Percentiles rank a stretch among this genome's conserved stretches.
phyloP scores from a whole-genome alignment of 495 filamentous ascomycete genomes.

The Echria macrotheca region DNA sequence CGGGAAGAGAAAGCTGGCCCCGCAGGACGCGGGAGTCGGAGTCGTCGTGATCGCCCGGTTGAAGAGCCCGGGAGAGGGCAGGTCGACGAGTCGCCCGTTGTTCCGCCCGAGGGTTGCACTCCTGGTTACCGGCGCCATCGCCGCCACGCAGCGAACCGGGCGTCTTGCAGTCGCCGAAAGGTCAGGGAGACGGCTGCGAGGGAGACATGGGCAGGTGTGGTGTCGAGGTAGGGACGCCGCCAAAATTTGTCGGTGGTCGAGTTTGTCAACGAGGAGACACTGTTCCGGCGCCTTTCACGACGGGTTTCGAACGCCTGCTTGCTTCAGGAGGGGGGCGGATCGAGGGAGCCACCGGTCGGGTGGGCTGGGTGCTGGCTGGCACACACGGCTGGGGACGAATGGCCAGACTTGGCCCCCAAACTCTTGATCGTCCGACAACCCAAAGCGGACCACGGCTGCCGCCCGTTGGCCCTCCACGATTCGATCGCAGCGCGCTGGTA shows the following conservation, averaged over 20 bases:
- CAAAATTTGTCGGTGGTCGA: too few relatives aligned
- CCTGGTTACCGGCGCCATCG: conserved; percentile 5
- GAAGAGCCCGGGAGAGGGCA: not conserved
- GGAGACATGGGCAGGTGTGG: not conserved
- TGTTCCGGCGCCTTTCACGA: too few relatives aligned
- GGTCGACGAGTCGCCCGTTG: not conserved
- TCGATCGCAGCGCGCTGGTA: not conserved
- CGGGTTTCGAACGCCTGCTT: too few relatives aligned
- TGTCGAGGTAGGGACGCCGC: too few relatives aligned
- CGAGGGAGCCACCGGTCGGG: too few relatives aligned
- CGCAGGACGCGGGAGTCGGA: conserved; percentile 9
- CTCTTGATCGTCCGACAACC: not conserved
- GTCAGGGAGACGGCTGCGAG: conserved; percentile 2
- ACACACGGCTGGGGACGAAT: not conserved
- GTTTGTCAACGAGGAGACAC: too few relatives aligned
- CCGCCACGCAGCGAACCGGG: conserved; percentile 6
- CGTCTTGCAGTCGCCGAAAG: not conserved
- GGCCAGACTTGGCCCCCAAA: not conserved
- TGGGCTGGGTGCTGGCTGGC: too few relatives aligned
- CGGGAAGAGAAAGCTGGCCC: conserved; percentile 16
- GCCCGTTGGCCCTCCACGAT: not conserved
- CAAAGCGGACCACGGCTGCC: not conserved
- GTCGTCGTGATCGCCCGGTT: not conserved
- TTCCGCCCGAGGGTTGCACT: not conserved
- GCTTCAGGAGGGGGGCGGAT: too few relatives aligned